A percentile compares a stretch with the other conserved stretches of the same genome.
phyloP scores from a whole-genome alignment of 2,329 filamentous ascomycete species.

The Apiospora sp. region DNA sequence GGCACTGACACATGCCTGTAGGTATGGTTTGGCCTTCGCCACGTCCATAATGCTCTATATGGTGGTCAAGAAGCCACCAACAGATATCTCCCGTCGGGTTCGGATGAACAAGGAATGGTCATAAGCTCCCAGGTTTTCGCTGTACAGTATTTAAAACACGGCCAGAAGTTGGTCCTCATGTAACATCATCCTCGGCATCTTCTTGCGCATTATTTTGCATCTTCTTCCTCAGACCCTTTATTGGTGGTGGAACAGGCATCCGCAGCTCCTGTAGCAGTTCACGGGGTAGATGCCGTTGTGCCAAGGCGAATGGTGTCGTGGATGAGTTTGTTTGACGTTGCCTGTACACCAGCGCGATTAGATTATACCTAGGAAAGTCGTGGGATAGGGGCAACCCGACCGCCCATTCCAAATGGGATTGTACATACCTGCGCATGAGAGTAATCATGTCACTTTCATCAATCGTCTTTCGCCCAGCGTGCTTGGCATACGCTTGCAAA shows the following conservation, averaged over 20 bases:
- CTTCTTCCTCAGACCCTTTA: conserved; percentile 53
- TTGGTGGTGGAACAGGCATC: conserved; percentile 66
- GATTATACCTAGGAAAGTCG: conserved; percentile 30
- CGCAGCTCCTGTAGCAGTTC: conserved; percentile 85
- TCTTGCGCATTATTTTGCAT: conserved; percentile 45
- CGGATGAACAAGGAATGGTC: conserved; percentile 81
- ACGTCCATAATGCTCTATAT: conserved; percentile 97
- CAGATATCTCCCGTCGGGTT: conserved; percentile 75
- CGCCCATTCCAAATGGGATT: conserved; percentile 25
- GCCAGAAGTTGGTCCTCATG: conserved; percentile 31
- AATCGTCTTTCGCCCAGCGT: conserved; percentile 84
- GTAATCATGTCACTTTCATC: conserved; percentile 85
- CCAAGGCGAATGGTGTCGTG: conserved; percentile 84
- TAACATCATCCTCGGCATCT: conserved; percentile 51
- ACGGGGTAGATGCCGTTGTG: conserved; percentile 80
- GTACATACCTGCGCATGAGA: conserved; percentile 80
- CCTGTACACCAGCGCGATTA: conserved; percentile 54
- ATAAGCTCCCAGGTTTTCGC: conserved; percentile 33
- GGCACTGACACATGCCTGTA: conserved; percentile 45
- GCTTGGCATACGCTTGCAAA: conserved; percentile 78
- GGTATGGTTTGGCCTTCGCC: conserved; percentile 85
- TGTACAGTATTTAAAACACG: not conserved
- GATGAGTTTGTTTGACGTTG: conserved; percentile 77
- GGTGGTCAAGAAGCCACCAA: conserved; percentile 86
- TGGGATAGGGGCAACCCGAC: conserved; percentile 29